These are phyloP conservation scores for Tetradesmus lagerheimii DNA, from an alignment of 139 green algal species.

Conservation along the genomic window DNA sequence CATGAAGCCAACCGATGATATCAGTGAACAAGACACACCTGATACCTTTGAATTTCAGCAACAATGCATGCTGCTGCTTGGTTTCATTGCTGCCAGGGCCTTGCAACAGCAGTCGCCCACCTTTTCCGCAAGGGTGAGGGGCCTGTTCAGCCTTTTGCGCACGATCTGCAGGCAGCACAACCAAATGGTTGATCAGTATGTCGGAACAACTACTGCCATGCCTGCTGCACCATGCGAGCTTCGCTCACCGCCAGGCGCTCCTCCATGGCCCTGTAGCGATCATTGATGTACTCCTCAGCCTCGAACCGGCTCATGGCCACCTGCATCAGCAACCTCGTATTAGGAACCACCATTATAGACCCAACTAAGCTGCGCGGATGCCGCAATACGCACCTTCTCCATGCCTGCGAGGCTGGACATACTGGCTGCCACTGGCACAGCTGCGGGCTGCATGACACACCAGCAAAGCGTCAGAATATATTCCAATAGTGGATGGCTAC, in stretches of 20 bases:
- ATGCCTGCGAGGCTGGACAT: conserved; percentile 39
- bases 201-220: not conserved
- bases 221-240: not conserved
- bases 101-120: conserved; percentile 52
- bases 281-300: conserved; percentile 82
- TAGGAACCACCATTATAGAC: not conserved
- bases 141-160: conserved; percentile 86
- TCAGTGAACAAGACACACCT: not conserved
- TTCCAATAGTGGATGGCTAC: not conserved
- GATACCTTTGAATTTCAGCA: not conserved
- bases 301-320: conserved; percentile 88
- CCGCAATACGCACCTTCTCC: conserved; percentile 13
- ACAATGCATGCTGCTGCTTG: not conserved
- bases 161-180: conserved; percentile 78
- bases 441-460: conserved; percentile 5
- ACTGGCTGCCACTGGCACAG: not conserved
- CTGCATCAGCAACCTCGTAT: conserved; percentile 54
- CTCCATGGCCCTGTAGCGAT: conserved; percentile 92
- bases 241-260: conserved; percentile 76
- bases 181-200: not conserved
- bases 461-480: not conserved
- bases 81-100: not conserved
- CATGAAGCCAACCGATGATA: not conserved
- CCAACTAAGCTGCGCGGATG: too few species aligned
- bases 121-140: conserved; percentile 94